Percentiles rank a stretch among this genome's conserved stretches.
Evolutionary conservation across 805 yeast genomes (phyloP).

Genomic region (Ogataea trehaloabstinens): DNA sequence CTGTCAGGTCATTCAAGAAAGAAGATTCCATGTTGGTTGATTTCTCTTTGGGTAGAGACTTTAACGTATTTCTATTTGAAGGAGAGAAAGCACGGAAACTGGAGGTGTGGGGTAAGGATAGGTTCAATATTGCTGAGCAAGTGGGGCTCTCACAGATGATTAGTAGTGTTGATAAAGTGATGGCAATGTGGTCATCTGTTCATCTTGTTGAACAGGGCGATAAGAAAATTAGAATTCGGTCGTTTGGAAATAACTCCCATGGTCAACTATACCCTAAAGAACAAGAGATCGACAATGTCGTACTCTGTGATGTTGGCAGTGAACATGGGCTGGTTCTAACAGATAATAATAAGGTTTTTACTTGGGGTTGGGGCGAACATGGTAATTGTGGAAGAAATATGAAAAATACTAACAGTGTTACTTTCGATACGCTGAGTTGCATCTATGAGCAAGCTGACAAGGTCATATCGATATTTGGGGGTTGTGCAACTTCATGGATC

Average conservation of each 20-base stretch:
- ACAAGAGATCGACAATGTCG: constrained; percentile 2
- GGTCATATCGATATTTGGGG: constrained; percentile 45
- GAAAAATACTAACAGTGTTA: constrained; percentile 28
- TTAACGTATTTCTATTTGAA: constrained; percentile 37
- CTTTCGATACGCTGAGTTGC: constrained; percentile 36
- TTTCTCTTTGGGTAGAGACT: constrained; percentile 56
- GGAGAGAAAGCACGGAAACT: constrained; percentile 4
- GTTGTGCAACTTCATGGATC: constrained; percentile 72
- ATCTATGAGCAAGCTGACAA: constrained; percentile 25
- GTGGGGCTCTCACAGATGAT: background rate
- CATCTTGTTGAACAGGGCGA: constrained; percentile 40
- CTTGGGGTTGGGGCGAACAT: constrained; percentile 99
- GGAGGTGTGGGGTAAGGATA: constrained; percentile 35
- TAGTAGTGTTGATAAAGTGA: constrained; percentile 24
- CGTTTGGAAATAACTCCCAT: constrained; percentile 76
- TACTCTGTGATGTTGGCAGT: constrained; percentile 60
- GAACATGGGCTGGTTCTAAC: constrained; percentile 70
- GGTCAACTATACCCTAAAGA: constrained; percentile 51
- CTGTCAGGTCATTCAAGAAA: constrained; percentile 20
- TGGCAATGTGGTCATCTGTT: constrained; percentile 78
- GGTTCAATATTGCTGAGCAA: constrained; percentile 14
- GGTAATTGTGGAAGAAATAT: constrained; percentile 76
- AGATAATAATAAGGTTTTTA: constrained; percentile 38
- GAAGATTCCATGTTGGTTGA: constrained; percentile 10
- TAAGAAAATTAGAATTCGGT: constrained; percentile 27